Conservation (phyloP, 768 basidiomycete species). For the Auricularia sp. region DNA sequence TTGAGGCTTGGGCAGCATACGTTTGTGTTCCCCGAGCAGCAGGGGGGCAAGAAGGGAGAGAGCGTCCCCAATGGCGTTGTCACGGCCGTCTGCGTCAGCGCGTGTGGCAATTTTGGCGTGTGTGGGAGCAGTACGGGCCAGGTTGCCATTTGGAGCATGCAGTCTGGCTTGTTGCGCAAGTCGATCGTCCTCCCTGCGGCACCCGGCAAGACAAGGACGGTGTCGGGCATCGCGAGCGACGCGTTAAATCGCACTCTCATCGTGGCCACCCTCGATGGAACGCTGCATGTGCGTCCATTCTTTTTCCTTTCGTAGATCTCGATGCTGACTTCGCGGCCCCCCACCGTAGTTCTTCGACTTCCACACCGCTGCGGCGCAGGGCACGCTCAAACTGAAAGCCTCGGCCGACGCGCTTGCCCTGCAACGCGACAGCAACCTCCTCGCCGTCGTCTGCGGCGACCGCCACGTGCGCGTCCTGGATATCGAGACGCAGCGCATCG, state of each 20-base stretch:
- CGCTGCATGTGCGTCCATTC: slow-evolving; percentile 63
- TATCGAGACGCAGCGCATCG: slow-evolving; percentile 78
- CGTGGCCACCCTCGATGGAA: slow-evolving; percentile 82
- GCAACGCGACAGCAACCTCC: slow-evolving; percentile 75
- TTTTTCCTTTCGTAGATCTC: background rate
- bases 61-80: slow-evolving; percentile 40
- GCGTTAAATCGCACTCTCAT: slow-evolving; percentile 73
- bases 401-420: slow-evolving; percentile 60
- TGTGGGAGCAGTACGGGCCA: slow-evolving; percentile 72
- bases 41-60: slow-evolving; percentile 9
- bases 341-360: slow-evolving; percentile 86
- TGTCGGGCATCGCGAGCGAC: slow-evolving; percentile 82
- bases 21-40: slow-evolving; percentile 36
- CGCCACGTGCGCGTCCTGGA: slow-evolving; percentile 78
- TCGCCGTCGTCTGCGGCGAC: slow-evolving; percentile 82
- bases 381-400: slow-evolving; percentile 59
- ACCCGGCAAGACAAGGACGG: slow-evolving; percentile 47
- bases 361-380: slow-evolving; percentile 67
- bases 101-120: slow-evolving; percentile 92
- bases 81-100: slow-evolving; percentile 70
- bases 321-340: background rate
- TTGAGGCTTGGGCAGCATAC: slow-evolving; percentile 73
- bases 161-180: slow-evolving; percentile 81
- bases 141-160: slow-evolving; percentile 94
- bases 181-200: slow-evolving; percentile 53